Percentiles rank a stretch among this genome's conserved stretches.
phyloP scores from a whole-genome alignment of 371 early-diverging fungal species.

The Phascolomyces articulosus region DNA sequence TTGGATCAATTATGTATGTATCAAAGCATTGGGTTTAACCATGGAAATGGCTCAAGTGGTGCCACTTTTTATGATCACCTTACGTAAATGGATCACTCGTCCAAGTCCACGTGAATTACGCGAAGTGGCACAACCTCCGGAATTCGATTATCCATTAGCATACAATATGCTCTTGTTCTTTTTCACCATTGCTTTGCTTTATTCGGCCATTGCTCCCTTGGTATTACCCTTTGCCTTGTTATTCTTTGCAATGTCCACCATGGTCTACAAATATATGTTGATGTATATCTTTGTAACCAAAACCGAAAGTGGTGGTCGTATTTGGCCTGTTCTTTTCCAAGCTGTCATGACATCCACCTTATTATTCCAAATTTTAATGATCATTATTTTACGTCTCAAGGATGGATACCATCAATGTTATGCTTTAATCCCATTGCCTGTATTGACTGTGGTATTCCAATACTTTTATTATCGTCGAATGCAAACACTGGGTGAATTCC shows the following conservation, averaged over 20 bases:
- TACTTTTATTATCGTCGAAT: slow-evolving; percentile 34
- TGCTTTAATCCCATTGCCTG: slow-evolving; percentile 63
- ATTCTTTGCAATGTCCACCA: slow-evolving; percentile 68
- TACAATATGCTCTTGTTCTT: slow-evolving; percentile 78
- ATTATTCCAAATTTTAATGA: slow-evolving; percentile 75
- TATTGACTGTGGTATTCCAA: slow-evolving; percentile 63
- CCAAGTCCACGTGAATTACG: slow-evolving; percentile 76
- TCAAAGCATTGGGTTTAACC: slow-evolving; percentile 53
- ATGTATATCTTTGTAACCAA: slow-evolving; percentile 64
- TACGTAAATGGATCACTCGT: slow-evolving; percentile 62
- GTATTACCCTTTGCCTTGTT: slow-evolving; percentile 73
- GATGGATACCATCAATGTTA: slow-evolving; percentile 47
- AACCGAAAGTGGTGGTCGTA: slow-evolving; percentile 73
- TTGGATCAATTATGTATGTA: slow-evolving; percentile 75
- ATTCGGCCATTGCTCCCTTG: slow-evolving; percentile 78
- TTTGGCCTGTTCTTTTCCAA: slow-evolving; percentile 77
- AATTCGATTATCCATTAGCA: slow-evolving; percentile 70
- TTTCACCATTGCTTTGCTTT: slow-evolving; percentile 78
- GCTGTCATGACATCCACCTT: slow-evolving; percentile 62
- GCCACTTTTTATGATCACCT: slow-evolving; percentile 59
- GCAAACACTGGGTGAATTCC: slow-evolving; percentile 13
- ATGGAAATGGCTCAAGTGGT: slow-evolving; percentile 74
- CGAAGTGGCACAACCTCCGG: slow-evolving; percentile 68
- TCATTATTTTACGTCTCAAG: slow-evolving; percentile 60
- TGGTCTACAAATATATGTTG: slow-evolving; percentile 74